These are phyloP conservation scores for Furcasterigmium sp. DNA, from an alignment of 2,329 filamentous ascomycete species.

Conservation along the genomic window DNA sequence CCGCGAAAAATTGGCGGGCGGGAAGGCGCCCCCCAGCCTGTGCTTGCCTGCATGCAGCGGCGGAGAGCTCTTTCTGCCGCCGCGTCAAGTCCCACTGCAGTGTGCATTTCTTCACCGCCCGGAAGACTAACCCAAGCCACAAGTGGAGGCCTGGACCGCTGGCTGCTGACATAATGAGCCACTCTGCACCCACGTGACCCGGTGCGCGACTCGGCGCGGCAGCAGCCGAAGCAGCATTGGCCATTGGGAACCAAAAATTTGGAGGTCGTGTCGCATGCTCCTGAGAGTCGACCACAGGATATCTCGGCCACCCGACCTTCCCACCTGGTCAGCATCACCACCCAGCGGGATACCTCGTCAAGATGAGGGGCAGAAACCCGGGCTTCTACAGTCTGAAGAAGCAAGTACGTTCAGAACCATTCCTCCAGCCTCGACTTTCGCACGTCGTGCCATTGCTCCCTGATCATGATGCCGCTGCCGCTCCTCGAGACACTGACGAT, in stretches of 20 bases:
- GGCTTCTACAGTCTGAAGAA: slow-evolving; percentile 64
- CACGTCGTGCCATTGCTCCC: neutral
- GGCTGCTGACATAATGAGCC: too few species aligned
- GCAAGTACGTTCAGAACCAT: slow-evolving; percentile 43
- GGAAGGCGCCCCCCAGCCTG: too few species aligned
- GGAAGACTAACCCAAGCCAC: too few species aligned
- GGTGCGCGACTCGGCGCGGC: too few species aligned
- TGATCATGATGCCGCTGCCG: too few species aligned
- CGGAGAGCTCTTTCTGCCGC: too few species aligned
- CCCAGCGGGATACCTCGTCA: slow-evolving; percentile 23
- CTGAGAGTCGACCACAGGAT: slow-evolving; percentile 3
- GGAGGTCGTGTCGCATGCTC: slow-evolving; percentile 8
- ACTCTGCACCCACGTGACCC: too few species aligned
- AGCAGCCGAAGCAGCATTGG: neutral
- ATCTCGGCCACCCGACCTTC: neutral
- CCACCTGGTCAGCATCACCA: slow-evolving; percentile 5
- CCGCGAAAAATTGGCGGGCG: slow-evolving; percentile 11
- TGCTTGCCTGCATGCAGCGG: too few species aligned
- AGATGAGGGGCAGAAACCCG: slow-evolving; percentile 48
- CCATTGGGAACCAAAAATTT: slow-evolving; percentile 11
- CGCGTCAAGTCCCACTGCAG: too few species aligned
- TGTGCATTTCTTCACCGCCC: too few species aligned
- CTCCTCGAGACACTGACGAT: too few species aligned
- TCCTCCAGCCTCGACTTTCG: slow-evolving; percentile 4
- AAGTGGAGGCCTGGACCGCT: too few species aligned